Evolutionary conservation across 495 filamentous ascomycete species (phyloP), one percentile per base, ranked within the genome.

Genomic region (Niebla homalea): DNA sequence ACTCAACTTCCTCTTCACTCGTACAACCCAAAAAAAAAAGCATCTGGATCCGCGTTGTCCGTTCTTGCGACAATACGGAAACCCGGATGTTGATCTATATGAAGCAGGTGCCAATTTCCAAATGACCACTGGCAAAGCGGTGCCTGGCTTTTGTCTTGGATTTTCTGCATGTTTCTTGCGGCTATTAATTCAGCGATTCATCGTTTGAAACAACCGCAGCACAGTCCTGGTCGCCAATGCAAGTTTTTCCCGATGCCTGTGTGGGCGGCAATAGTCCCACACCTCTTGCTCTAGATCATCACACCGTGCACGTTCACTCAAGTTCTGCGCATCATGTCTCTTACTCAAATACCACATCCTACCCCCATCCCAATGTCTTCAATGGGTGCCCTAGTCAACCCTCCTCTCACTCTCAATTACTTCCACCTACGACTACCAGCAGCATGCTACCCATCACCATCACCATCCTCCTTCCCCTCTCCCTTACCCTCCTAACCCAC

Each of bases 391-490:
- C 8, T 8, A 11, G n/a, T 19, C 18, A 3, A 42, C 5, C 10
- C 21, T 22, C 38, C 19, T 5, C 19, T 20, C 4, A 11, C 39
- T 19, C 16, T 1, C 7, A 12, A 15, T 8, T 23, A 18, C 12
- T 8, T 41, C 10, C 21, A 8, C 20, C 21, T 15, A 41, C 0
- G 2, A 4, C 16, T 20, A 19, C 26, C 8, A 21, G 16, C 29
- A 15, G 23, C 14, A 26, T 19, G 11, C 2, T 45, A 58, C 62
- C 69, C 21, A 59, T 66, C n/a, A 72, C 74, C 44, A 61, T 61
- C 36, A 59, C 66, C n/a, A 72, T 74, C 44, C 61, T 61, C 36
- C 56, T 71, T 54, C 70, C 77, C 57, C 61, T 77, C 29, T 53
- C 62, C 43, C 69, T 68, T 8, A 65, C 76, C 20, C 64, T 78